Percentiles rank a stretch among this genome's conserved stretches.
phyloP scores from a whole-genome alignment of 305 asterid species.

The Fraxinus floribunda region DNA sequence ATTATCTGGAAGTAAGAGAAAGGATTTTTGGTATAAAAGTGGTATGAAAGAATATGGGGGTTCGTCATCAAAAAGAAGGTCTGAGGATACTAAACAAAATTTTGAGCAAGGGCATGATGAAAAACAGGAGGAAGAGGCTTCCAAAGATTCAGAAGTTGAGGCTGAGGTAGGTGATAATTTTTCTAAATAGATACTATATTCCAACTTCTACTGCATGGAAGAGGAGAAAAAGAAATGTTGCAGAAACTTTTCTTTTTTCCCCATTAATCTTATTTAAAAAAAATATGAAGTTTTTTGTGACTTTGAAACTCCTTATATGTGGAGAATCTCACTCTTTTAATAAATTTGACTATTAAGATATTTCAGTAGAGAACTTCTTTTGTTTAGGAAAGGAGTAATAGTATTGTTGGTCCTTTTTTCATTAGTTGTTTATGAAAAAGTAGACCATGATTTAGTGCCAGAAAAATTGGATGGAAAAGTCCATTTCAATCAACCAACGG shows the following conservation, averaged over 20 bases:
- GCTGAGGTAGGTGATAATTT: conserved; percentile 54
- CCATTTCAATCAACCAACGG: not conserved
- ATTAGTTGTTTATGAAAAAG: too few relatives aligned
- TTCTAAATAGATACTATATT: not conserved
- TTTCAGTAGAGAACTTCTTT: not conserved
- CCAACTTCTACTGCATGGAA: conserved; percentile 5
- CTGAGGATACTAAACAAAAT: conserved; percentile 59
- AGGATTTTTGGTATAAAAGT: conserved; percentile 87
- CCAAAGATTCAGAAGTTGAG: conserved; percentile 82
- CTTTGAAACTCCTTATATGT: too few relatives aligned
- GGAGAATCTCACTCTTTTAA: too few relatives aligned
- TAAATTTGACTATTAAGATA: too few relatives aligned
- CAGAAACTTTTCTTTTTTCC: too few relatives aligned
- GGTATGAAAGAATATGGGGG: conserved; percentile 78
- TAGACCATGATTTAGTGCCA: not conserved
- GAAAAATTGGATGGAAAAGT: not conserved
- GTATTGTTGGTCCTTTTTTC: not conserved
- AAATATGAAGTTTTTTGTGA: too few relatives aligned
- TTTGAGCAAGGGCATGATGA: conserved; percentile 49
- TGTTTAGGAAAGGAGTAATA: not conserved
- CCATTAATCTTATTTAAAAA: too few relatives aligned
- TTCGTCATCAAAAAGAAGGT: conserved; percentile 49
- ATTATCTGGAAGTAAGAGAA: conserved; percentile 75
- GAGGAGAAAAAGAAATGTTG: not conserved
- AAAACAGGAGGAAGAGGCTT: conserved; percentile 58